Conservation (phyloP, 176 grass and related monocot genomes). For the Lolium multiflorum region DNA sequence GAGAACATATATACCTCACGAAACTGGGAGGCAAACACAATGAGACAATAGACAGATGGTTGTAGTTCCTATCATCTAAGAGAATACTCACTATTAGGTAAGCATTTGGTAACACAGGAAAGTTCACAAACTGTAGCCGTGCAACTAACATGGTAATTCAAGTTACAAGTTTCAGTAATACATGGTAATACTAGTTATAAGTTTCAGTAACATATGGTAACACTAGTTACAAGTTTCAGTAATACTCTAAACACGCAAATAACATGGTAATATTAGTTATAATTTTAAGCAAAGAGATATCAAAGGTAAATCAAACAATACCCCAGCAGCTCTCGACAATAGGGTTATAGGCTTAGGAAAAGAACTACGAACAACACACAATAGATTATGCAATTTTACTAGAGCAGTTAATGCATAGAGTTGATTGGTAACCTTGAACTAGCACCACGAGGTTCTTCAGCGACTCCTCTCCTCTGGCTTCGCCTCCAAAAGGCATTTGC, state of each 20-base stretch:
- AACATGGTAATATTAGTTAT: conserved; percentile 4
- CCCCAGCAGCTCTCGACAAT: background rate
- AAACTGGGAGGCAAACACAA: conserved; percentile 33
- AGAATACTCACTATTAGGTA: conserved; percentile 15
- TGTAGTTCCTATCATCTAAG: conserved; percentile 24
- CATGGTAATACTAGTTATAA: no score
- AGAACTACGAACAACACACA: conserved; percentile 11
- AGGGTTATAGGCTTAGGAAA: background rate
- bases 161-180: background rate
- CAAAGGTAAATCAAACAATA: conserved; percentile 42
- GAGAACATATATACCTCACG: conserved; percentile 5
- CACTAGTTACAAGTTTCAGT: conserved; percentile 17
- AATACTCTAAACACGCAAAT: background rate
- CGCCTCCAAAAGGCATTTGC: conserved; percentile 83
- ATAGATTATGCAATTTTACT: conserved; percentile 15
- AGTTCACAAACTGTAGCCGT: conserved; percentile 27
- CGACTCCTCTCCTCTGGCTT: conserved; percentile 81
- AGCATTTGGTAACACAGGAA: conserved; percentile 32
- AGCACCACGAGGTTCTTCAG: conserved; percentile 73
- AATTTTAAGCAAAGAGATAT: conserved; percentile 34
- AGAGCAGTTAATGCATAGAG: conserved; percentile 11
- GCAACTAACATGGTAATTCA: conserved; percentile 14
- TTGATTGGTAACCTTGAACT: conserved; percentile 76
- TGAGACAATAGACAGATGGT: conserved; percentile 30
- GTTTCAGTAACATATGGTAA: conserved; percentile 22